Conservation (phyloP, 116 monocot species). For the Zostera marina region DNA sequence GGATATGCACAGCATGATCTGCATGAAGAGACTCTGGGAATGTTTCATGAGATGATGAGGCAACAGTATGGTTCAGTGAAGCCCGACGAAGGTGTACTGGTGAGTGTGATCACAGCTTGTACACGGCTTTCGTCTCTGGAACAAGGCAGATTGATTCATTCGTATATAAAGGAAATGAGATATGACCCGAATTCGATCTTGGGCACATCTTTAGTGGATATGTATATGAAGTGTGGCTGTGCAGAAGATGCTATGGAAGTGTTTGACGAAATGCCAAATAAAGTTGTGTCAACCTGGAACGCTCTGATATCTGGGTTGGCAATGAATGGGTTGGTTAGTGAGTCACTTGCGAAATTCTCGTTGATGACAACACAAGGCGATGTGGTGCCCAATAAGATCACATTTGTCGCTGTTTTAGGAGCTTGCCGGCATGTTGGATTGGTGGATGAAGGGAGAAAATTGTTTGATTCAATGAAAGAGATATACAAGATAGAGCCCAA, state of each 20-base stretch:
- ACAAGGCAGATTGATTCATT: constrained; percentile 71
- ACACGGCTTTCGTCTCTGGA: constrained; percentile 44
- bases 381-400: constrained; percentile 52
- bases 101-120: constrained; percentile 68
- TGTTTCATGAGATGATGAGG: constrained; percentile 38
- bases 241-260: constrained; percentile 35
- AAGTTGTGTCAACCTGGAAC: constrained; percentile 63
- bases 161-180: constrained; percentile 30
- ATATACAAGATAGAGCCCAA: constrained; percentile 15
- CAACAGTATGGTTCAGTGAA: constrained; percentile 24
- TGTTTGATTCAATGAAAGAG: constrained; percentile 16
- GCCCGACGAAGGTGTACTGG: constrained; percentile 61
- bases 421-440: constrained; percentile 68
- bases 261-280: constrained; percentile 41
- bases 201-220: constrained; percentile 64
- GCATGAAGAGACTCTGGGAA: constrained; percentile 34
- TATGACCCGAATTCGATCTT: constrained; percentile 29
- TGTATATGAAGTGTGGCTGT: constrained; percentile 95
- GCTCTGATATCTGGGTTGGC: constrained; percentile 65
- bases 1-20: constrained; percentile 44
- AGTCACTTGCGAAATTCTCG: constrained; percentile 47
- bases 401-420: constrained; percentile 67
- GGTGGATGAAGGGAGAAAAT: constrained; percentile 41
- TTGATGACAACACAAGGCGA: constrained; percentile 43
- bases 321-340: constrained; percentile 39